These are phyloP conservation scores for Maudiozyma saulgeensis DNA, from an alignment of 805 yeast genomes.

Conservation along the genomic window DNA sequence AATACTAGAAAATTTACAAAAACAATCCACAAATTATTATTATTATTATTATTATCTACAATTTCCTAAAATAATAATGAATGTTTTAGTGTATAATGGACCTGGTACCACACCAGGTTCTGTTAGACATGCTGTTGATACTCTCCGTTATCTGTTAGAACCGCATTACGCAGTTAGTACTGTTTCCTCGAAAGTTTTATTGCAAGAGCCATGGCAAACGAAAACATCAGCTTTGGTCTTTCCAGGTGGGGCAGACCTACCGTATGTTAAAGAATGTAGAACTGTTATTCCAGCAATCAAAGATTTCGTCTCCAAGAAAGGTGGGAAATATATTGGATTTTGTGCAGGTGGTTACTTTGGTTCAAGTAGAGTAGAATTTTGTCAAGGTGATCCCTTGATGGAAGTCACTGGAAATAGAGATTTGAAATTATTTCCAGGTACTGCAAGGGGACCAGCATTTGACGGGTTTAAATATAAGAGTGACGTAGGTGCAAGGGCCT, in stretches of 20 bases:
- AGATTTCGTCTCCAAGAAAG: conserved; percentile 54
- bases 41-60: no score
- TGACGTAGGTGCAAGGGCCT: conserved; percentile 67
- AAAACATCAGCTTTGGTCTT: conserved; percentile 73
- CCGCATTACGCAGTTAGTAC: conserved; percentile 82
- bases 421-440: conserved; percentile 72
- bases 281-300: conserved; percentile 59
- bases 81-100: conserved; percentile 59
- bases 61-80: conserved; percentile 36
- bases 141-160: conserved; percentile 63
- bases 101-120: conserved; percentile 85
- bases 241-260: conserved; percentile 97
- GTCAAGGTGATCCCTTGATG: conserved; percentile 54
- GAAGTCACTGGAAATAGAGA: conserved; percentile 87
- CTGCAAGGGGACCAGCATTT: conserved; percentile 70
- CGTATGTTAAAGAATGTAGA: conserved; percentile 63
- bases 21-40: no score
- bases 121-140: conserved; percentile 72
- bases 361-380: conserved; percentile 69
- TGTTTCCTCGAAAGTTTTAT: conserved; percentile 51
- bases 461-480: conserved; percentile 72
- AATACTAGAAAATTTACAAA: no score
- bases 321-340: conserved; percentile 79
- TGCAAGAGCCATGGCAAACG: conserved; percentile 79
- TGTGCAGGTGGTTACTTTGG: conserved; percentile 96